Base-by-base conservation (phyloP, 1,139 yeast species). In the Blastobotrys proliferans region DNA sequence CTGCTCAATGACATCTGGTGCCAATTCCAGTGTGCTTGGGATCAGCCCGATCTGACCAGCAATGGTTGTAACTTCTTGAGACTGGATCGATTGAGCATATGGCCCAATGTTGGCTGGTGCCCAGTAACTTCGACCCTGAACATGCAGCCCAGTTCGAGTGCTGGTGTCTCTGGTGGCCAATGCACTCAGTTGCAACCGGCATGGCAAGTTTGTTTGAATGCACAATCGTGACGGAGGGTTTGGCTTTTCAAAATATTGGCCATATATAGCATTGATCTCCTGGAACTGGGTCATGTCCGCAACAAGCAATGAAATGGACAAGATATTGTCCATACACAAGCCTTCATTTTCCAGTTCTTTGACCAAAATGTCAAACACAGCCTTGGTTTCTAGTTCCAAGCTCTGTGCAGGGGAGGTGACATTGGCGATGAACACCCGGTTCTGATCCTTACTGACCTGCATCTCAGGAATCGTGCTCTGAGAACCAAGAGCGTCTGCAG, bases 21-120 rank as follows among this genome's bases (percentile, higher is more conserved):
- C 55, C 24, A 69, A 51, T 2, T 58, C 52, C 92, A 90, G 84
- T 3, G 77, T 63, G 0, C 77, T 63, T 0, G 98, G 97, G 2
- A 83, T 60, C 37, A 92, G 68, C 1, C 96, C 95, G 31, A 92
- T 90, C 63, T 92, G 97, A 0, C 98, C 98, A 33, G 97, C 86
- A n/a, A 88, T 65, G 33, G 78, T 74, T 0, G 84, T 79, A 6
- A 77, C 63, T 24, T 74, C 71, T 14, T 64, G 66, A 6, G 61
- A 75, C 40, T 77, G 68, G 10, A 81, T 76, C 0, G 92, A 77
- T 62, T 92, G 98, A 0, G 98, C 90, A 60, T 92, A 92, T 0
- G 98, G 98, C 0, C 98, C 98, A 44, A 92, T 92, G 54, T 92
- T 92, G 36, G 95, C 94, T 0, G 98, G 98, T 0, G 97, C 97